phyloP scores from a whole-genome alignment of 805 yeast genomes.

The Ogataea dorogensis region DNA sequence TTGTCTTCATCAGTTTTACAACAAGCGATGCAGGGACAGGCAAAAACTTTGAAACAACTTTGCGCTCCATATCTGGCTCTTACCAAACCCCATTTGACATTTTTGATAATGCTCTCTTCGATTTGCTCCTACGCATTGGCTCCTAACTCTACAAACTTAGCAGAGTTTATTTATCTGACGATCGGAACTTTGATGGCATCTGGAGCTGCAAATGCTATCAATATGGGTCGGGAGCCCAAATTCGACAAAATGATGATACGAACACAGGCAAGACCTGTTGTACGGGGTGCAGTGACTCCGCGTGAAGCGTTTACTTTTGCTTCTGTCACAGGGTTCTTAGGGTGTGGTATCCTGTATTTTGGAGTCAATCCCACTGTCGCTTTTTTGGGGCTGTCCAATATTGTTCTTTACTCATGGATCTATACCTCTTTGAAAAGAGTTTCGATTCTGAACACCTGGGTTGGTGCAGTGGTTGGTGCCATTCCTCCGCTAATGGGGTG shows the following conservation, averaged over 20 bases:
- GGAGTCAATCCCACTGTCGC: slow-evolving; percentile 92
- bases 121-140: slow-evolving; percentile 93
- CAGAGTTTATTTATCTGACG: slow-evolving; percentile 69
- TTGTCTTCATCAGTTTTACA: slow-evolving; percentile 21
- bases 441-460: slow-evolving; percentile 92
- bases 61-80: slow-evolving; percentile 68
- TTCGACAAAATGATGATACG: slow-evolving; percentile 86
- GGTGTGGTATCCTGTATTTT: slow-evolving; percentile 61
- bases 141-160: slow-evolving; percentile 74
- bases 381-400: slow-evolving; percentile 72
- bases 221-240: slow-evolving; percentile 94
- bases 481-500: slow-evolving; percentile 99
- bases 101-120: slow-evolving; percentile 84
- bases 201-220: slow-evolving; percentile 94
- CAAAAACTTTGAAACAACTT: slow-evolving; percentile 36
- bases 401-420: slow-evolving; percentile 80
- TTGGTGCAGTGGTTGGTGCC: slow-evolving; percentile 98
- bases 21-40: slow-evolving; percentile 26
- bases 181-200: slow-evolving; percentile 85
- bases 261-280: slow-evolving; percentile 88
- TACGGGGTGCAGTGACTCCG: slow-evolving; percentile 73
- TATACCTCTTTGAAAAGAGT: slow-evolving; percentile 88
- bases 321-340: slow-evolving; percentile 64
- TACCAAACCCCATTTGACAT: slow-evolving; percentile 87
- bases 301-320: slow-evolving; percentile 82